Percentiles rank a stretch among this genome's conserved stretches.
phyloP scores from a whole-genome alignment of 768 basidiomycete species.

The Solioccasus polychromus region DNA sequence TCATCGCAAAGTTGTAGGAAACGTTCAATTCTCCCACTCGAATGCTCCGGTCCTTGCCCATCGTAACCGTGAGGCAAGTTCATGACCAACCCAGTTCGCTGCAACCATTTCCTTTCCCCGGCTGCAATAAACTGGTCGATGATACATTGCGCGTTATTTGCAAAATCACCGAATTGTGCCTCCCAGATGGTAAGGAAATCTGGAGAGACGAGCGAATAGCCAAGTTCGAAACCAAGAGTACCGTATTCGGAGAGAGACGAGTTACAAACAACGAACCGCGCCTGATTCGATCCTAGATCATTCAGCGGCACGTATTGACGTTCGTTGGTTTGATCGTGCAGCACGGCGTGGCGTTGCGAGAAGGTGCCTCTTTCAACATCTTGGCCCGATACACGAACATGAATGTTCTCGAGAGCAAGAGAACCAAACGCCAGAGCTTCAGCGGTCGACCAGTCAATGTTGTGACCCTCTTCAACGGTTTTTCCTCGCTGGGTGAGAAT shows the following conservation, averaged over 20 bases:
- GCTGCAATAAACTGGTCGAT: constrained; percentile 99
- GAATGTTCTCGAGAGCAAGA: constrained; percentile 87
- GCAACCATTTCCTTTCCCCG: constrained; percentile 97
- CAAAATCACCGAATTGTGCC: constrained; percentile 98
- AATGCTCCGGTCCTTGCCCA: constrained; percentile 98
- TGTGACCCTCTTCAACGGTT: constrained; percentile 83
- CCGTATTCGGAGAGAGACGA: constrained; percentile 96
- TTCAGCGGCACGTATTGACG: constrained; percentile 87
- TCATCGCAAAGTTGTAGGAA: constrained; percentile 99
- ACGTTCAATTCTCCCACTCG: constrained; percentile 90
- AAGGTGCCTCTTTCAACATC: constrained; percentile 99
- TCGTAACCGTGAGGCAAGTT: constrained; percentile 94
- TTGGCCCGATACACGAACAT: constrained; percentile 95
- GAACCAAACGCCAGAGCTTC: constrained; percentile 96
- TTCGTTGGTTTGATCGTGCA: constrained; percentile 95
- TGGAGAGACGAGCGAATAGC: constrained; percentile 97
- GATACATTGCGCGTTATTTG: constrained; percentile 95
- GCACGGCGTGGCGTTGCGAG: constrained; percentile 95
- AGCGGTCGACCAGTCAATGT: constrained; percentile 98
- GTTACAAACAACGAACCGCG: constrained; percentile 94
- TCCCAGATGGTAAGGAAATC: constrained; percentile 95
- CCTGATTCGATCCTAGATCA: constrained; percentile 83
- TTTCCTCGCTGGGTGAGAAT: constrained; percentile 87
- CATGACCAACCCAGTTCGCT: constrained; percentile 88
- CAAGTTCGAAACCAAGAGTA: constrained; percentile 93